Evolutionary conservation across 2,329 filamentous ascomycete genomes (phyloP).

Genomic region (Pyricularia sp.): DNA sequence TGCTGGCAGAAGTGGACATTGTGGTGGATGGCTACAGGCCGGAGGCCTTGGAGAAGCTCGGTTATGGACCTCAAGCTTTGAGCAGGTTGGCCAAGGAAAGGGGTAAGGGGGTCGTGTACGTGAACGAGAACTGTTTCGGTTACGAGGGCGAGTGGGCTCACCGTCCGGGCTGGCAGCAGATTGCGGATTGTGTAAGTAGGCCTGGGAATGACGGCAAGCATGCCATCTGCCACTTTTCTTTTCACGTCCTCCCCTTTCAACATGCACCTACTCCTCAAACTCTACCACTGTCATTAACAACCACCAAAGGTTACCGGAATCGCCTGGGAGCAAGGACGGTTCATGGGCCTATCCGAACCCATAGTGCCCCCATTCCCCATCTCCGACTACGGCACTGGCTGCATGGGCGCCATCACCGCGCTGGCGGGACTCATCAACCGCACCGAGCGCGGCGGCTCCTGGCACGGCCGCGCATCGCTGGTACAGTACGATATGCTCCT

Average conservation of each 20-base stretch:
- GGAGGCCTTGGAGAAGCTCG: conserved; percentile 52
- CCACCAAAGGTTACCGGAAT: conserved; percentile 26
- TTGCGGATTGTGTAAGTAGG: conserved; percentile 47
- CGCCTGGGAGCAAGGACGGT: conserved; percentile 52
- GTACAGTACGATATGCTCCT: conserved; percentile 61
- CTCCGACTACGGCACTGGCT: conserved; percentile 61
- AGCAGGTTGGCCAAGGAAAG: conserved; percentile 41
- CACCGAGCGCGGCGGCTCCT: conserved; percentile 54
- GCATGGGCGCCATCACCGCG: conserved; percentile 60
- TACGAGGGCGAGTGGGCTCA: conserved; percentile 53
- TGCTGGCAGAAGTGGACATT: conserved; percentile 55
- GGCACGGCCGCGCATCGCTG: conserved; percentile 54
- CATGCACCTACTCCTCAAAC: too few species aligned
- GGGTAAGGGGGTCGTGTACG: conserved; percentile 56
- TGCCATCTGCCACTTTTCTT: too few species aligned
- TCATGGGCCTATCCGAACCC: conserved; percentile 53
- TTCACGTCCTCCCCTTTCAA: too few species aligned
- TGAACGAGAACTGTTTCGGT: conserved; percentile 65
- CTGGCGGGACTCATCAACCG: conserved; percentile 54
- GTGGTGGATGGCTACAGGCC: conserved; percentile 61
- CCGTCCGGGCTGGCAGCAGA: conserved; percentile 63
- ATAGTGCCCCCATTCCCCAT: conserved; percentile 58
- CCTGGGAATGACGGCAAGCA: not conserved
- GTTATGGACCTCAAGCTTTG: conserved; percentile 50
- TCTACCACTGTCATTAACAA: not conserved